phyloP scores from a whole-genome alignment of 1,139 yeast genomes.

The Chernovozyma aurita region DNA sequence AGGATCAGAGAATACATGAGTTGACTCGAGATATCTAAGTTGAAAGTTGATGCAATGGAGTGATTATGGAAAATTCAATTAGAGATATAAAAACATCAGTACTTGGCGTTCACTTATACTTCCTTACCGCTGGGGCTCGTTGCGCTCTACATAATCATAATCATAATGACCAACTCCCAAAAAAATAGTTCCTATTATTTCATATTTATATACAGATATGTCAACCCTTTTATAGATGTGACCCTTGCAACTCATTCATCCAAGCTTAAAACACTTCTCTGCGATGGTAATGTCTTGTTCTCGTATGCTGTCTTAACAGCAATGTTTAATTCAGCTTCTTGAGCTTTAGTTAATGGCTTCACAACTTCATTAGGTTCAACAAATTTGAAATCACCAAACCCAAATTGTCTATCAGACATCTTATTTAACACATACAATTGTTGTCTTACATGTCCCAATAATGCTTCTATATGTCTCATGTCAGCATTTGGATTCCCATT shows the following conservation, averaged over 20 bases:
- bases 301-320: conserved; percentile 34
- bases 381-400: conserved; percentile 81
- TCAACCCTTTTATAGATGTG: too few species aligned
- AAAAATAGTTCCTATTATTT: too few species aligned
- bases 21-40: too few species aligned
- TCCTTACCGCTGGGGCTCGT: too few species aligned
- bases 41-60: too few species aligned
- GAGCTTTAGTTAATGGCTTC: conserved; percentile 60
- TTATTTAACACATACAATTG: conserved; percentile 83
- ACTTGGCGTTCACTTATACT: too few species aligned
- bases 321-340: conserved; percentile 44
- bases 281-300: conserved; percentile 54
- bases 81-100: too few species aligned
- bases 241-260: conserved; percentile 51
- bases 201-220: too few species aligned
- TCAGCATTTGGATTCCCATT: conserved; percentile 83
- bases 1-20: too few species aligned
- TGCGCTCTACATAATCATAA: too few species aligned
- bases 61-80: too few species aligned
- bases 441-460: conserved; percentile 82
- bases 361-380: conserved; percentile 83
- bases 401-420: conserved; percentile 88
- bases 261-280: conserved; percentile 56
- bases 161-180: too few species aligned
- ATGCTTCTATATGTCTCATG: conserved; percentile 77